Percentiles rank a stretch among this genome's conserved stretches.
These are phyloP conservation scores for Geosiphon pyriformis DNA, from an alignment of 192 early-diverging fungal genomes.

Conservation along the genomic window DNA sequence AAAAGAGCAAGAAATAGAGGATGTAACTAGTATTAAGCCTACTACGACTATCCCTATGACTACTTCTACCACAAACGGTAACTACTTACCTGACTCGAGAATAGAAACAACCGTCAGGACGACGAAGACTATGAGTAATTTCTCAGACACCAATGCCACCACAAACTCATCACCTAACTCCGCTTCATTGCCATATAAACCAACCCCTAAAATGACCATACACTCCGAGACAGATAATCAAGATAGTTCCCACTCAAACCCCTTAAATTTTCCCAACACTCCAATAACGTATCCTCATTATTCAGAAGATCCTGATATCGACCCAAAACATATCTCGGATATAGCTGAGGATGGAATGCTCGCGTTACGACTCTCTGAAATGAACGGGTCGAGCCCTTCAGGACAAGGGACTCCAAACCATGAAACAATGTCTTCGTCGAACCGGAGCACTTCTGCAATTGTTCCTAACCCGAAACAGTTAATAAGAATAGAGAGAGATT, in stretches of 20 bases:
- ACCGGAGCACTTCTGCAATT: neutral
- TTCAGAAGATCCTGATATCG: neutral
- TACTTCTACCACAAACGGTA: neutral
- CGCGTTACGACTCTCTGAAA: neutral
- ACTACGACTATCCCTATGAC: neutral
- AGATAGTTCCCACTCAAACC: neutral
- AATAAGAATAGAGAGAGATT: constrained; percentile 24
- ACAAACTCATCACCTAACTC: neutral
- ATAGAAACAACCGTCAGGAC: no score
- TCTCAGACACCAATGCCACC: neutral
- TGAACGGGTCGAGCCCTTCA: neutral
- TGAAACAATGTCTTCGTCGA: constrained; percentile 14
- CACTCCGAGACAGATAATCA: neutral
- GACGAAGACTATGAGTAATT: neutral
- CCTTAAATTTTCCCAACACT: neutral
- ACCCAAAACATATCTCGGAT: neutral
- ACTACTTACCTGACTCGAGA: no score
- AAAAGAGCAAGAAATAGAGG: neutral
- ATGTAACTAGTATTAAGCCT: neutral
- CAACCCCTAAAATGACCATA: neutral
- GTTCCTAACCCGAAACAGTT: constrained; percentile 13
- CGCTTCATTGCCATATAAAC: neutral
- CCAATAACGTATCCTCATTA: neutral
- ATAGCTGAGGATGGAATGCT: constrained; percentile 12
- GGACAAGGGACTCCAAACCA: neutral